These are phyloP conservation scores for Penicillium mononematosum DNA, from an alignment of 495 filamentous ascomycete genomes.

Conservation along the genomic window DNA sequence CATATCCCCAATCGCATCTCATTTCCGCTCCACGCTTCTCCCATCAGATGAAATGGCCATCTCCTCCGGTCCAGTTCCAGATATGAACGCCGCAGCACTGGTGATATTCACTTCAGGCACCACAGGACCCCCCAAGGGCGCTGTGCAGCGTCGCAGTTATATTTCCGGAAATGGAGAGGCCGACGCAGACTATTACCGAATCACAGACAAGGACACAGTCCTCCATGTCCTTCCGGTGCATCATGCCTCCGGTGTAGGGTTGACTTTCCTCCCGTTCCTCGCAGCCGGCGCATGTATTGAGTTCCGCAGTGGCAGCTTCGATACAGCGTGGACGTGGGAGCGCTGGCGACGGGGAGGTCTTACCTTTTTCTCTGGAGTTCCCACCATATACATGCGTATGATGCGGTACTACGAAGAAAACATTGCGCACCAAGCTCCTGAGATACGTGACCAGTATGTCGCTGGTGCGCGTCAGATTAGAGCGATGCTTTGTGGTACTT, in stretches of 20 bases:
- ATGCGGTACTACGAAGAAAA: slow-evolving; percentile 43
- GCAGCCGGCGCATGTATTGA: slow-evolving; percentile 45
- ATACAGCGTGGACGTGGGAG: slow-evolving; percentile 50
- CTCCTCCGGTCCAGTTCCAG: slow-evolving; percentile 26
- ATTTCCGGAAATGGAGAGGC: slow-evolving; percentile 28
- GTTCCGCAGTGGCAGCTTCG: slow-evolving; percentile 46
- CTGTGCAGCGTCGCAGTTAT: slow-evolving; percentile 36
- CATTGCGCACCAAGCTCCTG: slow-evolving; percentile 21
- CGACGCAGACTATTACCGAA: slow-evolving; percentile 29
- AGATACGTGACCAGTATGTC: slow-evolving; percentile 32
- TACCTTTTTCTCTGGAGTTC: slow-evolving; percentile 51
- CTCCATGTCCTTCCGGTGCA: slow-evolving; percentile 49
- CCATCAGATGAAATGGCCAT: slow-evolving; percentile 19
- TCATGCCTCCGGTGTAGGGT: slow-evolving; percentile 48
- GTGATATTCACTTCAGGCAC: slow-evolving; percentile 48
- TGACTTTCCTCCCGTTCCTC: slow-evolving; percentile 48
- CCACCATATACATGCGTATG: slow-evolving; percentile 54
- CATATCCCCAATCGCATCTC: slow-evolving; percentile 23
- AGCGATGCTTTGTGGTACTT: slow-evolving; percentile 47
- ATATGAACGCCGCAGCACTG: slow-evolving; percentile 28
- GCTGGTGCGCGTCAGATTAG: slow-evolving; percentile 40
- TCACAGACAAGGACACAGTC: slow-evolving; percentile 28
- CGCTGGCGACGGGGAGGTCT: slow-evolving; percentile 43
- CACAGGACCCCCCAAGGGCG: slow-evolving; percentile 49
- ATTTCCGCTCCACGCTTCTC: slow-evolving; percentile 13